phyloP scores from a whole-genome alignment of 495 filamentous ascomycete genomes.

The Annulohypoxylon bovei region DNA sequence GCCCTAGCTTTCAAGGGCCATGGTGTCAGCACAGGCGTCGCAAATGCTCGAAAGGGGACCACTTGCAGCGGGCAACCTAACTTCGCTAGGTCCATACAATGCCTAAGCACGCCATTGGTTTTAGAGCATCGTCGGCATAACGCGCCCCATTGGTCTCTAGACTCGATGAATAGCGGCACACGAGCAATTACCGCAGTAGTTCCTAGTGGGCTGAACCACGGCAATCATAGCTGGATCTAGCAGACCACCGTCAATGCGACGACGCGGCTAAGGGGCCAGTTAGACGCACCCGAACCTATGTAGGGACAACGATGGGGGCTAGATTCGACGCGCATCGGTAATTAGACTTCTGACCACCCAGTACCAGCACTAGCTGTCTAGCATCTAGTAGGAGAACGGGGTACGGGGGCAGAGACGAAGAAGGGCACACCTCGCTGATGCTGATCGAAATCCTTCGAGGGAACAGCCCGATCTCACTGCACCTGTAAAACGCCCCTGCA shows the following conservation, averaged over 20 bases:
- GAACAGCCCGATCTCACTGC: not conserved
- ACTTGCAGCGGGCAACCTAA: not conserved
- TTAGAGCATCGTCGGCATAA: not conserved
- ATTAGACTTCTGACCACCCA: slow-evolving; percentile 7
- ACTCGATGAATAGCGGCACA: not conserved
- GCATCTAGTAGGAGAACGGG: no score
- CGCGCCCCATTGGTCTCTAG: not conserved
- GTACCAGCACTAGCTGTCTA: not conserved
- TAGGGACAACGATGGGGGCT: not conserved
- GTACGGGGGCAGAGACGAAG: no score
- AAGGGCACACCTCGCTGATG: not conserved
- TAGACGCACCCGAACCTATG: not conserved
- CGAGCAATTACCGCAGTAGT: not conserved
- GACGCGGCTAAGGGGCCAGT: slow-evolving; percentile 3
- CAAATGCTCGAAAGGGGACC: not conserved
- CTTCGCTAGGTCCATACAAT: not conserved
- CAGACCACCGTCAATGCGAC: not conserved
- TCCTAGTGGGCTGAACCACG: not conserved
- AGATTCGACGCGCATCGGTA: not conserved
- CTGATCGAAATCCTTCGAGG: not conserved
- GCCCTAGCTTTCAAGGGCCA: not conserved
- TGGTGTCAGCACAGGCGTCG: not conserved
- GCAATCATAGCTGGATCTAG: not conserved
- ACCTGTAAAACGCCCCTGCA: not conserved
- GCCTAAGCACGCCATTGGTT: not conserved